These are phyloP conservation scores for Phytophthora sojae DNA, from an alignment of 352 stramenopile genomes.

Conservation along the genomic window DNA sequence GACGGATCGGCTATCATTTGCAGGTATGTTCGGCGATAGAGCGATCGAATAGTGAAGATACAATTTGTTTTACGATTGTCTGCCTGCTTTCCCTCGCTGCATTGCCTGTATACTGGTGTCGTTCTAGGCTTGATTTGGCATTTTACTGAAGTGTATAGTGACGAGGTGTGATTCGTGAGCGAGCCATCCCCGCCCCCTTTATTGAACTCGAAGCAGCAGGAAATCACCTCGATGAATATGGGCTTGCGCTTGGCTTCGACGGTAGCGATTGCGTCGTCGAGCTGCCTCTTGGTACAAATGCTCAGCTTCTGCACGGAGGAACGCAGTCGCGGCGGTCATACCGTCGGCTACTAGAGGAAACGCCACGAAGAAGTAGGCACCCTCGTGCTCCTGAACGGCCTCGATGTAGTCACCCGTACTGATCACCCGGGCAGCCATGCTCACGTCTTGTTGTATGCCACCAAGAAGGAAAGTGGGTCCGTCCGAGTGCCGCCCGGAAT, in stretches of 20 bases:
- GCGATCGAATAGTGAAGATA: background rate
- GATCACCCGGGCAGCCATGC: background rate
- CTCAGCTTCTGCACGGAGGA: background rate
- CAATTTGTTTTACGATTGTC: background rate
- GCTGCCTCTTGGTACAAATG: background rate
- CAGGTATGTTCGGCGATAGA: no score
- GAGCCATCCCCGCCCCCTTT: background rate
- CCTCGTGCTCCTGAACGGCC: background rate
- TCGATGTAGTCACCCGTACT: background rate
- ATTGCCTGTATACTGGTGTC: no score
- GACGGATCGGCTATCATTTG: background rate
- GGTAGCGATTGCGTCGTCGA: background rate
- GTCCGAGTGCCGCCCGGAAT: background rate
- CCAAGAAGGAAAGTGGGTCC: background rate
- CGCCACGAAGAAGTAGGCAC: conserved; percentile 1
- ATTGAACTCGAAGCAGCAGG: background rate
- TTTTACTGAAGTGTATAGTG: background rate
- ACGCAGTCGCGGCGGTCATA: background rate
- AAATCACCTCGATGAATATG: background rate
- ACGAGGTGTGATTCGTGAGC: background rate
- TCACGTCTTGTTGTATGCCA: background rate
- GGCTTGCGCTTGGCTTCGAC: background rate
- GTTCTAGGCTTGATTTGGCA: no score
- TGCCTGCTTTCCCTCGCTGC: no score
- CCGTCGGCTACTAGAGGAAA: background rate